A percentile compares a stretch with the other conserved stretches of the same genome.
phyloP scores from a whole-genome alignment of 2,329 filamentous ascomycete species.

The Paraconiothyrium sp. region DNA sequence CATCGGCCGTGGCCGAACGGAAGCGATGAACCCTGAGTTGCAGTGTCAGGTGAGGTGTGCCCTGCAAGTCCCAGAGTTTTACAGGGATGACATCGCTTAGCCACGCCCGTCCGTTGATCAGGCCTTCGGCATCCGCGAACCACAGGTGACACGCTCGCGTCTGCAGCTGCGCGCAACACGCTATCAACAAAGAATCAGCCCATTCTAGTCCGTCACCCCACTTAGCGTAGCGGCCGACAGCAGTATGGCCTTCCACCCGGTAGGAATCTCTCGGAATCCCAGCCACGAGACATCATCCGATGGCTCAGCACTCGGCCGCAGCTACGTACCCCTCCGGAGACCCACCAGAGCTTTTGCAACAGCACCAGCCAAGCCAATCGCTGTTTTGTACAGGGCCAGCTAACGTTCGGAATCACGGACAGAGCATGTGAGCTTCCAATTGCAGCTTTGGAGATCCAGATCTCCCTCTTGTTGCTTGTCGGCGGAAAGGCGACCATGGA shows the following conservation, averaged over 20 bases:
- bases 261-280: slow-evolving; percentile 15
- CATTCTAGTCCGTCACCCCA: slow-evolving; percentile 21
- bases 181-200: slow-evolving; percentile 23
- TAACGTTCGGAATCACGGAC: slow-evolving; percentile 37
- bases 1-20: slow-evolving; percentile 17
- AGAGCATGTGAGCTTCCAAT: slow-evolving; percentile 24
- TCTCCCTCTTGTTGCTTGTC: not conserved
- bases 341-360: slow-evolving; percentile 26
- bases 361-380: slow-evolving; percentile 18
- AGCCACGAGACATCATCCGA: slow-evolving; percentile 38
- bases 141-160: slow-evolving; percentile 2
- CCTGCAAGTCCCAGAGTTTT: not conserved
- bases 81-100: slow-evolving; percentile 16
- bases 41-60: slow-evolving; percentile 19
- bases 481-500: slow-evolving; percentile 4
- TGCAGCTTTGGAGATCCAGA: slow-evolving; percentile 15
- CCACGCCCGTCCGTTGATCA: not conserved
- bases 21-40: not conserved
- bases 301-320: slow-evolving; percentile 27
- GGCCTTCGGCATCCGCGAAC: not conserved
- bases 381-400: slow-evolving; percentile 18
- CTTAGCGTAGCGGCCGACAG: slow-evolving; percentile 5
- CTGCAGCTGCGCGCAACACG: slow-evolving; percentile 16
- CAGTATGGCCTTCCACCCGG: slow-evolving; percentile 38
- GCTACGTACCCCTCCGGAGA: slow-evolving; percentile 33